phyloP scores from a whole-genome alignment of 352 stramenopile genomes.

The Phytophthora melonis region DNA sequence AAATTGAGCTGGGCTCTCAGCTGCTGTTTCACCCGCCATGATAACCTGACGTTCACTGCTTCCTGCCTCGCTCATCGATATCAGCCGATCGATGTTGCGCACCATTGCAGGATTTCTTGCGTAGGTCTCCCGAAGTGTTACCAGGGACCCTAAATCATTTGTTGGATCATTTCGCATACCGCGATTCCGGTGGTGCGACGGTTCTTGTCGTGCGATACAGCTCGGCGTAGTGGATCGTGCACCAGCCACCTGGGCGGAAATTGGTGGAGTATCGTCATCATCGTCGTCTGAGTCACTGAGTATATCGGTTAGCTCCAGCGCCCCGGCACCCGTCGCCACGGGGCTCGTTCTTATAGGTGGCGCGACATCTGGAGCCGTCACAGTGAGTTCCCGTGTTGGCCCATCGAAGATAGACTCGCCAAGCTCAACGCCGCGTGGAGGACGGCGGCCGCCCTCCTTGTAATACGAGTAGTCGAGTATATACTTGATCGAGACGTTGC shows the following conservation, averaged over 20 bases:
- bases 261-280: not conserved
- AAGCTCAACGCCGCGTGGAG: too few relatives aligned
- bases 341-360: not conserved
- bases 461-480: constrained; percentile 9
- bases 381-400: too few relatives aligned
- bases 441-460: not conserved
- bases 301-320: not conserved
- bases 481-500: not conserved
- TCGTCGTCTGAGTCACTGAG: not conserved
- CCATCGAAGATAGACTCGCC: not conserved
- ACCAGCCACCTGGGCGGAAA: too few relatives aligned
- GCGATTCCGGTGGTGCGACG: not conserved
- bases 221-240: too few relatives aligned
- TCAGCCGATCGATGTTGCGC: constrained; percentile 4
- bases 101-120: not conserved
- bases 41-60: not conserved
- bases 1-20: not conserved
- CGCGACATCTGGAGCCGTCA: too few relatives aligned
- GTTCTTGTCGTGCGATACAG: too few relatives aligned
- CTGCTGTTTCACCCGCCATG: not conserved
- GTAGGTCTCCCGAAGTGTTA: not conserved
- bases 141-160: constrained; percentile 1
- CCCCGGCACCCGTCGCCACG: too few relatives aligned
- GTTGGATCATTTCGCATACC: not conserved
- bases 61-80: not conserved